Evolutionary conservation across 495 filamentous ascomycete genomes (phyloP).

Genomic region (Bacidia gigantensis): DNA sequence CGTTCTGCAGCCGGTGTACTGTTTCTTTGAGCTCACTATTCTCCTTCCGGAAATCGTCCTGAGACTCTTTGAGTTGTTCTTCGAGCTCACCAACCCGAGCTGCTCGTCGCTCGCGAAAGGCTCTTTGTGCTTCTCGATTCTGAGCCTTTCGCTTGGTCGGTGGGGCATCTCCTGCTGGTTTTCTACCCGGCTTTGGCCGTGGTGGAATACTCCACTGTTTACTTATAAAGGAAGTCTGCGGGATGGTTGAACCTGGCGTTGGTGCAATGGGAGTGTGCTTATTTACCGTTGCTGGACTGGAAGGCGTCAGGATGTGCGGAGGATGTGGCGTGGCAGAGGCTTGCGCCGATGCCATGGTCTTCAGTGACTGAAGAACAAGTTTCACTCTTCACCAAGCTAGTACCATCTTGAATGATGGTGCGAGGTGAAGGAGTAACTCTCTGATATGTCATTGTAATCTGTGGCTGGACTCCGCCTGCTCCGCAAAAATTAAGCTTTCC

Average conservation of each 20-base stretch:
- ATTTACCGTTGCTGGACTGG: constrained; percentile 20
- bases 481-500: too few relatives aligned
- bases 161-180: constrained; percentile 81
- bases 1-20: constrained; percentile 35
- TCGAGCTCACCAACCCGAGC: constrained; percentile 77
- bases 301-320: constrained; percentile 18
- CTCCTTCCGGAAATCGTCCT: constrained; percentile 36
- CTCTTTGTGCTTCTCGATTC: constrained; percentile 83
- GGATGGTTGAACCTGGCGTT: constrained; percentile 1
- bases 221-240: constrained; percentile 38
- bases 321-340: constrained; percentile 1
- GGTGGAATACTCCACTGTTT: constrained; percentile 85
- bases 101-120: constrained; percentile 76
- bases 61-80: constrained; percentile 59
- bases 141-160: constrained; percentile 87
- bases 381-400: too few relatives aligned
- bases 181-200: constrained; percentile 82
- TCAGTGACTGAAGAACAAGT: too few relatives aligned
- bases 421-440: too few relatives aligned
- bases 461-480: too few relatives aligned
- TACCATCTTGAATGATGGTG: too few relatives aligned
- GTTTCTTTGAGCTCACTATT: constrained; percentile 30
- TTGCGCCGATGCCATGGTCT: neutral
- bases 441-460: too few relatives aligned
- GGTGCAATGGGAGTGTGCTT: constrained; percentile 17